Evolutionary conservation across 2,329 filamentous ascomycete species (phyloP).

Genomic region (Phoma sp.): DNA sequence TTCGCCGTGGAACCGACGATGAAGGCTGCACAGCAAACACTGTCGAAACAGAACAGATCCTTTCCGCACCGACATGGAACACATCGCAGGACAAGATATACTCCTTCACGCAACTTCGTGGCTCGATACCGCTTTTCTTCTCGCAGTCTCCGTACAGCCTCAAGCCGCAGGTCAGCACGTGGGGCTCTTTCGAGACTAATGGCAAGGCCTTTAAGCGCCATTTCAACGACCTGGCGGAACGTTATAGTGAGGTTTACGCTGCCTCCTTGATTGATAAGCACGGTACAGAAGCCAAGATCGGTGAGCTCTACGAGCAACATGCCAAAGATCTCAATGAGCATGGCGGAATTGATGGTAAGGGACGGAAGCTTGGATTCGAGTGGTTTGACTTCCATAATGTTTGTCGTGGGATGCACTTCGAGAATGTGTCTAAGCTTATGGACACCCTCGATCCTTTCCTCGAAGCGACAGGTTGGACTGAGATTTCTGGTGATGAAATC

Average conservation of each 20-base stretch:
- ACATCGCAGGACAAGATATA: conserved; percentile 65
- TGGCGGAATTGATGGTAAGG: conserved; percentile 57
- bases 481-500: conserved; percentile 55
- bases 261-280: conserved; percentile 90
- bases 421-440: conserved; percentile 85
- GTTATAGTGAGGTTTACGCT: conserved; percentile 78
- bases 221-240: conserved; percentile 70
- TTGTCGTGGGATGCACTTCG: conserved; percentile 96
- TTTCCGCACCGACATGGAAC: conserved; percentile 74
- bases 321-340: conserved; percentile 69
- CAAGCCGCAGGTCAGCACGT: conserved; percentile 81
- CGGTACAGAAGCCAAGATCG: conserved; percentile 79
- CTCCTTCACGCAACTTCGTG: conserved; percentile 86
- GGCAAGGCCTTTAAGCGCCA: conserved; percentile 78
- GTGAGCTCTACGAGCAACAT: conserved; percentile 75
- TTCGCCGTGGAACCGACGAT: conserved; percentile 89
- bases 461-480: conserved; percentile 73
- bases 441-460: conserved; percentile 71
- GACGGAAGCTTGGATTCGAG: conserved; percentile 70
- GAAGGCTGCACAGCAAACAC: conserved; percentile 86
- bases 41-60: conserved; percentile 93
- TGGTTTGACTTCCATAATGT: conserved; percentile 98
- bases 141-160: conserved; percentile 93
- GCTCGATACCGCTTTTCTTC: conserved; percentile 93
- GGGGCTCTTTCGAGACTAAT: conserved; percentile 82